Evolutionary conservation across 768 basidiomycete genomes (phyloP), one percentile per base, ranked within the genome.

Genomic region (Paxillus involutus): DNA sequence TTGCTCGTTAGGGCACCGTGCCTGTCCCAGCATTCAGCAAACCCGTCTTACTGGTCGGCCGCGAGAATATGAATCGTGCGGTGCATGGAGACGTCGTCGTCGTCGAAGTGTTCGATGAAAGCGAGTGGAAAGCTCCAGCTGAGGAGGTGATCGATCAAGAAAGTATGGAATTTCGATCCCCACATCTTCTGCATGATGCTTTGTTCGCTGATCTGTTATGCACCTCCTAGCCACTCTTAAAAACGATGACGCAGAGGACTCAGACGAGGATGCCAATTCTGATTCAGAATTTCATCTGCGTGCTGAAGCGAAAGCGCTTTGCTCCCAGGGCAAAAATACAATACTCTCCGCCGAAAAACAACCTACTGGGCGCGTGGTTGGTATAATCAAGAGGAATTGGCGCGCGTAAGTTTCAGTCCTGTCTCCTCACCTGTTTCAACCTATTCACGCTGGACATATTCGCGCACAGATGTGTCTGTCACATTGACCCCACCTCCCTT

Each of bases 91-190:
- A 99, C 63, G 73, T 96, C 12, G 95, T 99, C 0, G 93, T 85
- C 0, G 85, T 99, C 10, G 86, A 98, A 68, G 75, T 99, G 0
- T 89, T 98, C 57, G 80, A 85, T 10, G 85, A 94, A 71, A 80
- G 74, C 3, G 88, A 98, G 60, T 99, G 97, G 97, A 93, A 89
- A 67, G 86, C 92, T 1, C 89, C 94, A 6, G 86, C 85, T 2
- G 88, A 97, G 59, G 91, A 96, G 64, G 94, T 98, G 1, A 82
- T 98, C 1, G 96, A 98, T 66, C 91, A 94, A 73, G 95, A 98
- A 59, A 75, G 94, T 91, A 56, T 59, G 82, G 68, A 29, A 7
- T 30, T 40, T 43, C 26, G 39, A 44, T 26, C 47, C 47, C 41
- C 52, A 41, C 47, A 13, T 39, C 13, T 51, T 10, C 43, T 39